Evolutionary conservation across 2,329 filamentous ascomycete species (phyloP), one percentile per base, ranked within the genome.

Genomic region (Fusarium mundagurra): DNA sequence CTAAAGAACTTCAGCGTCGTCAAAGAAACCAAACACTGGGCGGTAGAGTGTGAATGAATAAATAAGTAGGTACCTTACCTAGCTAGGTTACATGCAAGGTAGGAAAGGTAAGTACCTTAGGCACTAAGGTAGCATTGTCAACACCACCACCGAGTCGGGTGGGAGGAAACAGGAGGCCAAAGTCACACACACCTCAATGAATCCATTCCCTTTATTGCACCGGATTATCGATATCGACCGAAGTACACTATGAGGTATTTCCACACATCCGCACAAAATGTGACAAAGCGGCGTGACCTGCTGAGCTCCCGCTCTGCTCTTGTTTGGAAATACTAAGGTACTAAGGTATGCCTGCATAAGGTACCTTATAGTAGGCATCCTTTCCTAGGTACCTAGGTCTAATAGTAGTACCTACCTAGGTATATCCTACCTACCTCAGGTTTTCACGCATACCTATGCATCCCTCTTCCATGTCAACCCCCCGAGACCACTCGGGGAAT

Each of bases 171-270:
- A 63, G 67, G 58, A 71, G 75, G 64, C 67, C 66, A 47, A 65
- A 39, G 63, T 68, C 43, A 45, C 12, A 24, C 60, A 54, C 64
- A 66, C 64, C 63, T 54, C 51, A 58, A 64, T 65, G 57, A 72
- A 69, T 72, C 66, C 51, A 65, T 50, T 61, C 60, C 66, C 48
- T 41, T 61, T 55, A 45, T 64, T 13, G 38, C 20, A 43, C 31
- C 61, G 59, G 67, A 61, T 47, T 59, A 50, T 36, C 18, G 22
- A 57, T 45, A 69, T 18, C 34, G 66, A 55, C 61, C 44, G 60
- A 47, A 57, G n/a, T 20, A 47, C 36, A 63, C 50, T 70, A 71
- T 78, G 76, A 76, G 76, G 76, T 65, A 76, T 78, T 78, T 77
- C 76, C 57, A 51, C 64, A 55, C 65, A 67, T 48, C 61, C 55